Conservation (phyloP, 306 rosid species). For the Cicer cuneatum region DNA sequence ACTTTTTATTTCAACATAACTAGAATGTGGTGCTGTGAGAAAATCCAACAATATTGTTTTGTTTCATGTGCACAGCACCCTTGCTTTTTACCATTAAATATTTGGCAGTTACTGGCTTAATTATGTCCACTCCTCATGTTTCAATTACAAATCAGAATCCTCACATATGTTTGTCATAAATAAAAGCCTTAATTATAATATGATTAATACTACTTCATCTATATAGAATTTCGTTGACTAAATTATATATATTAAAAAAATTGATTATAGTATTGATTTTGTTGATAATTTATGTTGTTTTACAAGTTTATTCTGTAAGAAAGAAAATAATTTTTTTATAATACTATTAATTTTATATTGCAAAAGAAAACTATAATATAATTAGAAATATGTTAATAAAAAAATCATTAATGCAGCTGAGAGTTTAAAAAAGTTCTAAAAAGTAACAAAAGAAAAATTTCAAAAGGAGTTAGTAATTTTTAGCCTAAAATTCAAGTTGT, state of each 20-base stretch:
- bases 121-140: constrained; percentile 39
- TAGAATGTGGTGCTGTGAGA: constrained; percentile 31
- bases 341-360: too few relatives aligned
- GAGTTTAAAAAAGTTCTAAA: too few relatives aligned
- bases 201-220: neutral
- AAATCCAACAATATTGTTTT: constrained; percentile 29
- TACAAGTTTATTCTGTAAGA: too few relatives aligned
- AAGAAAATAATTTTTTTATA: too few relatives aligned
- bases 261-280: too few relatives aligned
- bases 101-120: constrained; percentile 42
- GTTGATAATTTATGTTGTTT: too few relatives aligned
- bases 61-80: constrained; percentile 34
- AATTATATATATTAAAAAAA: too few relatives aligned
- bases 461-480: neutral
- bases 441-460: too few relatives aligned
- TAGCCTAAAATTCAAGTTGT: constrained; percentile 5
- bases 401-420: too few relatives aligned
- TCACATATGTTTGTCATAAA: constrained; percentile 4
- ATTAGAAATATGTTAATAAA: too few relatives aligned
- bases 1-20: neutral
- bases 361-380: too few relatives aligned
- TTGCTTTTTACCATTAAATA: constrained; percentile 32
- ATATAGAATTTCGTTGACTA: too few relatives aligned
- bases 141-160: constrained; percentile 39
- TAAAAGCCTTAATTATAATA: constrained; percentile 14